Percentiles rank a stretch among this genome's conserved stretches.
phyloP scores from a whole-genome alignment of 2,329 filamentous ascomycete species.

The Colletotrichum tropicicola region DNA sequence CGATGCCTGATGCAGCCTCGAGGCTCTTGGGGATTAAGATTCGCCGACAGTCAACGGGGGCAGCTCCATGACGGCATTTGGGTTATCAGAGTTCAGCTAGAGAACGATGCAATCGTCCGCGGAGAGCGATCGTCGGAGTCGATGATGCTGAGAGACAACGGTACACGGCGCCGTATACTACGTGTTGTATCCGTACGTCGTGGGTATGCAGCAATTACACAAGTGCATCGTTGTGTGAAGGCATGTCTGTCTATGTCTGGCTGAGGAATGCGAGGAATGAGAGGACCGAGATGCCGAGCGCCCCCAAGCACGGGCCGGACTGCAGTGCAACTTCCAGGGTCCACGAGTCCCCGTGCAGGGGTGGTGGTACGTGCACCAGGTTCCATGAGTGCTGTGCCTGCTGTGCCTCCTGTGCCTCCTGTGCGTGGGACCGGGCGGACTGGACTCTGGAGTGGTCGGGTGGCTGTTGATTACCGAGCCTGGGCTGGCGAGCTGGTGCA shows the following conservation, averaged over 20 bases:
- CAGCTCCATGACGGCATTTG: not conserved
- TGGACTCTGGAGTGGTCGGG: too few relatives aligned
- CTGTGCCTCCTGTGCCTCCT: not conserved
- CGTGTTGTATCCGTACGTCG: too few relatives aligned
- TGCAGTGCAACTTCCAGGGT: slow-evolving; percentile 18
- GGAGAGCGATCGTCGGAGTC: too few relatives aligned
- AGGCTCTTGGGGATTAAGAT: not conserved
- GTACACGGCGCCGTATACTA: too few relatives aligned
- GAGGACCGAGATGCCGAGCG: not conserved
- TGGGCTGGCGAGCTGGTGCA: too few relatives aligned
- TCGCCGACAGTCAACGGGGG: not conserved
- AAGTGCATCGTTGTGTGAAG: too few relatives aligned
- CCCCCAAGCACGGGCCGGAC: not conserved
- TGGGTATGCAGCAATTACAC: too few relatives aligned
- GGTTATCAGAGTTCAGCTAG: slow-evolving; percentile 1
- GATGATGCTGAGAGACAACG: too few relatives aligned
- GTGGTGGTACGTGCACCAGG: not conserved
- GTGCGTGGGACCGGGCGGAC: too few relatives aligned
- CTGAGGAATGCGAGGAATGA: not conserved
- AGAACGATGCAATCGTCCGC: not conserved
- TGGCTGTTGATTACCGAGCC: too few relatives aligned
- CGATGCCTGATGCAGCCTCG: not conserved
- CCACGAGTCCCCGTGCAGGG: slow-evolving; percentile 5
- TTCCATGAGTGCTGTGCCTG: not conserved
- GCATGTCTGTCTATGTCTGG: too few relatives aligned